These are phyloP conservation scores for Anisodus tanguticus DNA, from an alignment of 257 asterid genomes.

Conservation along the genomic window DNA sequence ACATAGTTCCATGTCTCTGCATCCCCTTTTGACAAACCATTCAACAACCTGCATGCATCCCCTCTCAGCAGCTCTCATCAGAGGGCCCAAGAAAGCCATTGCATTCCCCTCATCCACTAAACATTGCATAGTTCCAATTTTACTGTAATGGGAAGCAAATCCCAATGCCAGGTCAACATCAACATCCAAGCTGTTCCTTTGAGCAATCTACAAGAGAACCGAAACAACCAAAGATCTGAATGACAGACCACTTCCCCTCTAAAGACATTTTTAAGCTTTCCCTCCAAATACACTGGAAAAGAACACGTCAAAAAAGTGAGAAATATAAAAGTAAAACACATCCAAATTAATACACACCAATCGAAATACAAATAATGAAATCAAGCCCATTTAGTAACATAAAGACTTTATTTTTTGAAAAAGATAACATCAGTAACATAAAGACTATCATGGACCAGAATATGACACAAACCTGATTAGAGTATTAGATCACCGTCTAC, in stretches of 20 bases:
- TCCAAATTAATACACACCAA: not conserved
- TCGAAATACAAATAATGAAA: conserved; percentile 1
- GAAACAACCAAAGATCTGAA: conserved; percentile 12
- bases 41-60: conserved; percentile 85
- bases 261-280: not conserved
- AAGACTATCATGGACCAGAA: no score
- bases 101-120: conserved; percentile 96
- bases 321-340: not conserved
- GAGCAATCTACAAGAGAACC: conserved; percentile 67
- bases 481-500: no score
- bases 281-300: not conserved
- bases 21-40: conserved; percentile 87
- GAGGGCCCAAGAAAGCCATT: conserved; percentile 89
- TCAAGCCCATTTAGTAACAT: not conserved
- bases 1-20: conserved; percentile 96
- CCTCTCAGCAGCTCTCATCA: conserved; percentile 96
- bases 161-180: conserved; percentile 96
- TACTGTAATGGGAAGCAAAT: conserved; percentile 88
- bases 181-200: conserved; percentile 95
- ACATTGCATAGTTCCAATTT: conserved; percentile 90
- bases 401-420: not conserved
- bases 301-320: not conserved
- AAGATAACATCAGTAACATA: not conserved
- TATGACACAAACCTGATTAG: not conserved
- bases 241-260: not conserved